Evolutionary conservation across 2,329 filamentous ascomycete genomes (phyloP).

Genomic region (Paecilomyces formosus): DNA sequence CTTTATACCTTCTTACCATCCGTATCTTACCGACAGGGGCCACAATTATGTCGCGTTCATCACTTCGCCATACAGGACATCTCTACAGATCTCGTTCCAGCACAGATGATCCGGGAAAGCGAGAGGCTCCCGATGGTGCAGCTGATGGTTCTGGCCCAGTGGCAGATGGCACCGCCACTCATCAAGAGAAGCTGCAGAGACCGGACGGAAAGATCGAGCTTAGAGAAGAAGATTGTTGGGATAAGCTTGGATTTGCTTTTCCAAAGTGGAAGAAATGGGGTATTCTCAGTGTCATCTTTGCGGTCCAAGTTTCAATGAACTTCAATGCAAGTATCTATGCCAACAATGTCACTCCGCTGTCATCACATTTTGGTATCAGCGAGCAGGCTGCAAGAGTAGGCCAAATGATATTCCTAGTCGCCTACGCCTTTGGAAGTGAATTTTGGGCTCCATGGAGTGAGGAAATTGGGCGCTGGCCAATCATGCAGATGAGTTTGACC

Average conservation of each 20-base stretch:
- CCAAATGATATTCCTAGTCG: conserved; percentile 67
- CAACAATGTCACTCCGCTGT: conserved; percentile 56
- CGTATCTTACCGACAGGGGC: not conserved
- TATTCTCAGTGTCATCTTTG: conserved; percentile 61
- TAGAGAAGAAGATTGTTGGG: conserved; percentile 52
- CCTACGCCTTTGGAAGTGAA: conserved; percentile 79
- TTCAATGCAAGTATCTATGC: conserved; percentile 69
- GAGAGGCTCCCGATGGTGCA: not conserved
- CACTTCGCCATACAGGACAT: not conserved
- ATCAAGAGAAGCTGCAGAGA: conserved; percentile 7
- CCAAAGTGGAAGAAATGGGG: conserved; percentile 60
- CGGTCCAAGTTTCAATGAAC: conserved; percentile 68
- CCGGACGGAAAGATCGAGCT: conserved; percentile 29
- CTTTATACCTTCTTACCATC: not conserved
- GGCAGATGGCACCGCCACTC: not conserved
- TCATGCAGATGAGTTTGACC: conserved; percentile 64
- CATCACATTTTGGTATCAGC: conserved; percentile 59
- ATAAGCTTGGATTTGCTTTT: conserved; percentile 57
- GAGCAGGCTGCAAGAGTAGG: conserved; percentile 61
- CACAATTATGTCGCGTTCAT: not conserved
- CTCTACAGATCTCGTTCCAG: not conserved
- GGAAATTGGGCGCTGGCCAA: conserved; percentile 67
- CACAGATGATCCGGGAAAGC: not conserved
- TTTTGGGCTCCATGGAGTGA: conserved; percentile 83
- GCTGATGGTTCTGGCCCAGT: not conserved